These are phyloP conservation scores for Penicillium sp. DNA, from an alignment of 2,329 filamentous ascomycete genomes.

Conservation along the genomic window DNA sequence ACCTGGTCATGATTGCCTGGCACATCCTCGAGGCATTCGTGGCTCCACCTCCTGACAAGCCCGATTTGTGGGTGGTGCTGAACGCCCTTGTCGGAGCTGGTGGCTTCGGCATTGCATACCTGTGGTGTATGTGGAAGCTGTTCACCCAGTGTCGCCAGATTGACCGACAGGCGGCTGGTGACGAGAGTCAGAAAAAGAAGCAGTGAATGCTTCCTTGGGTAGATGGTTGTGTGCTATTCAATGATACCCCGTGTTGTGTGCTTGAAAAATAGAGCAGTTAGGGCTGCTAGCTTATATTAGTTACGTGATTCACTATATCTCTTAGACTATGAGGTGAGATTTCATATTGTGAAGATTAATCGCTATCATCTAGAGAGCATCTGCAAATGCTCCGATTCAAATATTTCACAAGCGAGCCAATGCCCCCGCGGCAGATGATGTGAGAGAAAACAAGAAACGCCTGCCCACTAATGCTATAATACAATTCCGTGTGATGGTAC, in stretches of 20 bases:
- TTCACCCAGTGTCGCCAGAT: constrained; percentile 35
- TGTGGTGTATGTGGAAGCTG: constrained; percentile 81
- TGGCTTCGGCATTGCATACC: constrained; percentile 83
- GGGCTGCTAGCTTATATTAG: constrained; percentile 5
- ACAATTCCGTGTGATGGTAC: constrained; percentile 19
- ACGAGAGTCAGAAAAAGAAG: constrained; percentile 37
- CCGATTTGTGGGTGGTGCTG: constrained; percentile 90
- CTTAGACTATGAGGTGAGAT: constrained; percentile 17
- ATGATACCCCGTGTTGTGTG: constrained; percentile 32
- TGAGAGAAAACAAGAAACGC: constrained; percentile 16
- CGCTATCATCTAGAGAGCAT: not conserved
- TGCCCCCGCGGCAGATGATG: constrained; percentile 4
- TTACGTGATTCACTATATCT: not conserved
- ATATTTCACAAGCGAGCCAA: constrained; percentile 10
- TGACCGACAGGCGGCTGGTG: constrained; percentile 24
- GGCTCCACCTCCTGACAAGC: constrained; percentile 71
- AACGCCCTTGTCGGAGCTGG: constrained; percentile 85
- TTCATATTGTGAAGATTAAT: constrained; percentile 12
- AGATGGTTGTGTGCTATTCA: constrained; percentile 14
- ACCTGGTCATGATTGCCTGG: constrained; percentile 76
- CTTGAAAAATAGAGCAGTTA: constrained; percentile 3
- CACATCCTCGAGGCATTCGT: constrained; percentile 74
- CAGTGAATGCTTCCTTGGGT: constrained; percentile 25
- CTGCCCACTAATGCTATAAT: constrained; percentile 25
- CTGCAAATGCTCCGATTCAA: constrained; percentile 4